Percentiles rank a stretch among this genome's conserved stretches.
These are phyloP conservation scores for Xylaria nigripes DNA, from an alignment of 495 filamentous ascomycete species.

Conservation along the genomic window DNA sequence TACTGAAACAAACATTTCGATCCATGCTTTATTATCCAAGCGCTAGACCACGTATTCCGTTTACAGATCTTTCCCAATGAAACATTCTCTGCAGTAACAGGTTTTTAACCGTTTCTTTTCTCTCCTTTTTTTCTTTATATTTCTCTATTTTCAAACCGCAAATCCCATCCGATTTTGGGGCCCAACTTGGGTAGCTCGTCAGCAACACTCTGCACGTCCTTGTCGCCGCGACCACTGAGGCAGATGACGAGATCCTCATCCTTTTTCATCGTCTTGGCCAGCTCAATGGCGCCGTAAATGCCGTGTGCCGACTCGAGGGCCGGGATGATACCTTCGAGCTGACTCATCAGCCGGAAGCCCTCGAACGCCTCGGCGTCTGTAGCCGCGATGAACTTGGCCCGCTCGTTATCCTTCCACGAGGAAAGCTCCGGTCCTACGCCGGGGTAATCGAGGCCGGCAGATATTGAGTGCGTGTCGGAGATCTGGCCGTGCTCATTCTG, in stretches of 20 bases:
- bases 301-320: constrained; percentile 92
- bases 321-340: constrained; percentile 94
- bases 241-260: constrained; percentile 92
- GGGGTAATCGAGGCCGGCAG: constrained; percentile 95
- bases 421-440: constrained; percentile 90
- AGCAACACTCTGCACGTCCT: constrained; percentile 97
- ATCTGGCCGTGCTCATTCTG: constrained; percentile 92
- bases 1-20: not conserved
- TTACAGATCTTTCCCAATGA: not conserved
- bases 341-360: constrained; percentile 75
- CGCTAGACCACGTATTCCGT: constrained; percentile 4
- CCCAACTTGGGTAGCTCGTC: constrained; percentile 86
- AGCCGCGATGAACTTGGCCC: constrained; percentile 83
- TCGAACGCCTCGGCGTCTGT: constrained; percentile 86
- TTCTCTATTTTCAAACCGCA: constrained; percentile 55
- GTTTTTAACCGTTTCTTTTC: not conserved
- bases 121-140: not conserved
- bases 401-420: constrained; percentile 79
- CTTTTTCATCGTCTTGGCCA: constrained; percentile 86
- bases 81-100: no score
- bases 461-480: constrained; percentile 87
- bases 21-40: not conserved
- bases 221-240: constrained; percentile 85
- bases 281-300: constrained; percentile 75
- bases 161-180: constrained; percentile 91